Evolutionary conservation across 73 alveolate species (phyloP).

Genomic region (Tetrahymena thermophila): DNA sequence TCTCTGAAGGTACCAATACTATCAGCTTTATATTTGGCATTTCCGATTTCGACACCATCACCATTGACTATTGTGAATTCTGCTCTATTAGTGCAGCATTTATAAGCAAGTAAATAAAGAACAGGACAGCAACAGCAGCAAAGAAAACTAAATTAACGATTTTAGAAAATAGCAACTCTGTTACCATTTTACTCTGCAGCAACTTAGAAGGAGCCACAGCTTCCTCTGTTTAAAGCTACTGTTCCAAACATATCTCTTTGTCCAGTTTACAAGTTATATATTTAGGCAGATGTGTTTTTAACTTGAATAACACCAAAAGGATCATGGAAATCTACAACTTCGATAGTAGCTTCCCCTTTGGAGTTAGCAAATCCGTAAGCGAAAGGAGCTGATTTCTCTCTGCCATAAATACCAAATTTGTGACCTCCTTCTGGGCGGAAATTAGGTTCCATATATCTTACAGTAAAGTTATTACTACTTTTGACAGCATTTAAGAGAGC

Average conservation of each 20-base stretch:
- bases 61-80: background rate
- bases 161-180: background rate
- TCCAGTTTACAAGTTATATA: background rate
- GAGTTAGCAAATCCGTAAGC: background rate
- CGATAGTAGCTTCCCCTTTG: background rate
- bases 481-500: background rate
- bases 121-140: background rate
- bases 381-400: background rate
- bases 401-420: background rate
- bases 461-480: background rate
- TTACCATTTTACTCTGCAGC: background rate
- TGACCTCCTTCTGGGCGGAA: background rate
- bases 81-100: background rate
- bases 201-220: background rate
- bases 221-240: background rate
- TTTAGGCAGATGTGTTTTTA: background rate
- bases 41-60: background rate
- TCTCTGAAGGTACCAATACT: background rate
- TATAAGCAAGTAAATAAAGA: background rate
- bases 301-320: background rate
- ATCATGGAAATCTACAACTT: background rate
- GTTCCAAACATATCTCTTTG: background rate
- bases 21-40: background rate
- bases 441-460: background rate
- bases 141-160: background rate